phyloP scores from a whole-genome alignment of 1,139 yeast species.

The Yamadazyma dushanensis region DNA sequence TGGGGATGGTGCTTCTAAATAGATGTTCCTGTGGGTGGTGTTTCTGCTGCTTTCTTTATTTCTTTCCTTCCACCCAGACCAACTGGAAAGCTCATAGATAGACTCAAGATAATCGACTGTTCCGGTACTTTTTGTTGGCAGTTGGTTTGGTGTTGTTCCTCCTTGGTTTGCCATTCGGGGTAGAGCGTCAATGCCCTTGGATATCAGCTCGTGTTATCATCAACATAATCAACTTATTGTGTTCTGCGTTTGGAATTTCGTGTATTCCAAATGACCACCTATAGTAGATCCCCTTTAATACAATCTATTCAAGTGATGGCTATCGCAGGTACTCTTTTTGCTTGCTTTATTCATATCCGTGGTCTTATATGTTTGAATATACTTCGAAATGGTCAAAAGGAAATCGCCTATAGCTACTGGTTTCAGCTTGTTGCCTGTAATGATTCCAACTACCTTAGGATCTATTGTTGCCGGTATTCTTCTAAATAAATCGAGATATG shows the following conservation, averaged over 20 bases:
- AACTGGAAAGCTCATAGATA: slow-evolving; percentile 22
- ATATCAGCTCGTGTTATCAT: slow-evolving; percentile 46
- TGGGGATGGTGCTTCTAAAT: slow-evolving; percentile 84
- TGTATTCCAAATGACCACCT: slow-evolving; percentile 24
- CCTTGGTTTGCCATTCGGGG: slow-evolving; percentile 39
- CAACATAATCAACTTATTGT: slow-evolving; percentile 29
- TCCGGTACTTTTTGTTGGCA: slow-evolving; percentile 47
- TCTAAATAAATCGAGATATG: too few species aligned
- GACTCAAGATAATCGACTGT: slow-evolving; percentile 46
- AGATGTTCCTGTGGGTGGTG: slow-evolving; percentile 37
- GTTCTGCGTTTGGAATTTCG: slow-evolving; percentile 27
- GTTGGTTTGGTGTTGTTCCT: slow-evolving; percentile 44
- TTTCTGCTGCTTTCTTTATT: slow-evolving; percentile 24
- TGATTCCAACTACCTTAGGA: too few species aligned
- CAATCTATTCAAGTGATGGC: slow-evolving; percentile 25
- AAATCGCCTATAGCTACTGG: slow-evolving; percentile 37
- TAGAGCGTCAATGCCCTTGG: slow-evolving; percentile 50
- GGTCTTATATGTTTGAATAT: slow-evolving; percentile 29
- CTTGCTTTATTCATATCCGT: slow-evolving; percentile 20
- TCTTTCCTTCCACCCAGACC: slow-evolving; percentile 34
- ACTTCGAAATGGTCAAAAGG: slow-evolving; percentile 37
- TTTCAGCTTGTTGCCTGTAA: slow-evolving; percentile 34
- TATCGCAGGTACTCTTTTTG: slow-evolving; percentile 16
- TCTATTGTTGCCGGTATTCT: too few species aligned
- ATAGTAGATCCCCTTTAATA: slow-evolving; percentile 27